Conservation (phyloP, 306 rosid species). For the Sechiopsis laciniata region DNA sequence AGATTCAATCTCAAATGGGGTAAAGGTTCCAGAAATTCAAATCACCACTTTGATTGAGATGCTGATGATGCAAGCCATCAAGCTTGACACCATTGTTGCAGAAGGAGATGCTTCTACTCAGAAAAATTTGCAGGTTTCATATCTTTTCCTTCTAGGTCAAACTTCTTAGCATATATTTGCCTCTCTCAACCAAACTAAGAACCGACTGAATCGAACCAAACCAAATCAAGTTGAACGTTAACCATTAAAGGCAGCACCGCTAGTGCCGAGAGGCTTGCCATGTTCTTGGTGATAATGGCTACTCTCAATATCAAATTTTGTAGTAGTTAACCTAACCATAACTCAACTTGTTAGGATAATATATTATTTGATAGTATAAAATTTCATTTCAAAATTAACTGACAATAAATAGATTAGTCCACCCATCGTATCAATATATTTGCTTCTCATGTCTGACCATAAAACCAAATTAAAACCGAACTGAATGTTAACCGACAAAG, state of each 20-base stretch:
- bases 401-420: too few species aligned
- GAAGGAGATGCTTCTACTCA: constrained; percentile 63
- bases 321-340: too few species aligned
- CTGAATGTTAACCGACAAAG: too few species aligned
- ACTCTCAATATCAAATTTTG: too few species aligned
- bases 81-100: constrained; percentile 53
- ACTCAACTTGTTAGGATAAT: too few species aligned
- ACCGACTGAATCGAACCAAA: neutral
- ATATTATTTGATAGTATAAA: too few species aligned
- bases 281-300: neutral
- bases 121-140: constrained; percentile 51
- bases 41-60: constrained; percentile 68
- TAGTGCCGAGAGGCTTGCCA: neutral
- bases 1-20: too few species aligned
- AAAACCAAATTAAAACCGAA: too few species aligned
- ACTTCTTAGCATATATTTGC: neutral
- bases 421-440: too few species aligned
- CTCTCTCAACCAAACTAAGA: neutral
- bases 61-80: constrained; percentile 88
- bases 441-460: too few species aligned
- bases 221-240: neutral
- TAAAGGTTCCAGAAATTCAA: constrained; percentile 65
- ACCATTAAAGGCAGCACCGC: neutral
- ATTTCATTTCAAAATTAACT: too few species aligned
- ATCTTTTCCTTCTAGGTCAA: neutral